phyloP scores from a whole-genome alignment of 805 yeast genomes.

The Starmera dryadoides region DNA sequence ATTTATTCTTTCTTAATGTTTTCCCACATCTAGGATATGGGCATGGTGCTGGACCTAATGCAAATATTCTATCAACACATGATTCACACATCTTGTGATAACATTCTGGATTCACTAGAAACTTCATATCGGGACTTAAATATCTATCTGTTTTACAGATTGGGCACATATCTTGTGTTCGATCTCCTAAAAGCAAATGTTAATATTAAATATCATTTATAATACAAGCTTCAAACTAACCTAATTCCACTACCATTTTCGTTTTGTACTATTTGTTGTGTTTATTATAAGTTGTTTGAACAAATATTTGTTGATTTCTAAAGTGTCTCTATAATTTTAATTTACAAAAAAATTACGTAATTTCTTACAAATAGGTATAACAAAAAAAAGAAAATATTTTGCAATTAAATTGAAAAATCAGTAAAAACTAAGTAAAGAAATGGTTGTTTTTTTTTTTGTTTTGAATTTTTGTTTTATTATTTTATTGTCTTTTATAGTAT shows the following conservation, averaged over 20 bases:
- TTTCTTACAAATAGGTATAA: neutral
- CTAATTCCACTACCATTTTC: neutral
- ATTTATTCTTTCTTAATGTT: constrained; percentile 78
- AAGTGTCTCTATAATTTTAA: too few species aligned
- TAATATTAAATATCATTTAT: neutral
- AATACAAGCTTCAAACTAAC: neutral
- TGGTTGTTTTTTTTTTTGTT: too few species aligned
- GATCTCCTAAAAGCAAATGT: constrained; percentile 29
- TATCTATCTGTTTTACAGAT: constrained; percentile 94
- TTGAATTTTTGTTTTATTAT: too few species aligned
- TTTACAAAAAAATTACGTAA: neutral
- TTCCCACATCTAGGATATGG: constrained; percentile 90
- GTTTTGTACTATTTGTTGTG: too few species aligned
- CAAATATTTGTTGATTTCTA: too few species aligned
- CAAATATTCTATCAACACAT: constrained; percentile 91
- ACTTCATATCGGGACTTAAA: constrained; percentile 86
- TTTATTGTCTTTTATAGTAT: too few species aligned
- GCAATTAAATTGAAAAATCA: too few species aligned
- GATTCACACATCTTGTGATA: constrained; percentile 96
- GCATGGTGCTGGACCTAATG: constrained; percentile 94
- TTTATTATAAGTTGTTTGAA: too few species aligned
- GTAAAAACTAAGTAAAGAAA: too few species aligned
- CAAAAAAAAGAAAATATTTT: too few species aligned
- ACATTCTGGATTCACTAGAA: constrained; percentile 93
- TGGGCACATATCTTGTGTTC: constrained; percentile 82